Base-by-base conservation (phyloP, 306 rosid genomes). In the Prunus padus region DNA sequence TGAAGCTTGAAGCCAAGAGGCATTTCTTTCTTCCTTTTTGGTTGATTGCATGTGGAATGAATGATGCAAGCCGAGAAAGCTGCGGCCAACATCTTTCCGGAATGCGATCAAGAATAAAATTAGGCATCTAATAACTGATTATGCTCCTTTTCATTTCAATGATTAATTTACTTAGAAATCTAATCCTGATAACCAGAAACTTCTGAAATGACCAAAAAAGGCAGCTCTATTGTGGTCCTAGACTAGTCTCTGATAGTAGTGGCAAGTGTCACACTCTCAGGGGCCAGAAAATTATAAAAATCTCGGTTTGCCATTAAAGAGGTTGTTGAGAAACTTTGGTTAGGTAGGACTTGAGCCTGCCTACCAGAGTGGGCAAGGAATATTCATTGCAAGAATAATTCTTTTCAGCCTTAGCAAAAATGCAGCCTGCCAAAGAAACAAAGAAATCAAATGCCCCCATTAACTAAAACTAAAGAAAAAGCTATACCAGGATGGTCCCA, bases 371-470 rank as follows among this genome's bases (percentile, higher is more conserved):
- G 80, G 71, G 62, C 30, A 65, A 47, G 69, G 85, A 87, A 84
- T 80, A 83, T 88, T 76, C 78, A 78, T 78, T 15, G 13, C 6
- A 1, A 64, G 65, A 76, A 22, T 77, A 63, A 76, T 40, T 31
- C 76, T 84, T 79, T 88, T 82, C 95, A 85, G 89, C 93, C 89
- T 88, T 84, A 67, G 70, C 78, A 85, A 86, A 76, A 77, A 18
- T 57, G 26, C 66, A 22, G 51, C 66, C 76, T 56, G 54, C 66
- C 56, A 40, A 72, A 57, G 57, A 65, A 66, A 70, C 71, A 49
- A 56, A 65, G 73, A 62, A 50, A 50, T 15, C 30, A 37, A 15
- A 15, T 65, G 63, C 26, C 47, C 49, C 15, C 50, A 2, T 11
- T 0, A 11, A 46, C 51, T 46, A 46, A 46, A 46, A 37, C 42